phyloP scores from a whole-genome alignment of 208 protist genomes.

The Trichomonas vaginalis region DNA sequence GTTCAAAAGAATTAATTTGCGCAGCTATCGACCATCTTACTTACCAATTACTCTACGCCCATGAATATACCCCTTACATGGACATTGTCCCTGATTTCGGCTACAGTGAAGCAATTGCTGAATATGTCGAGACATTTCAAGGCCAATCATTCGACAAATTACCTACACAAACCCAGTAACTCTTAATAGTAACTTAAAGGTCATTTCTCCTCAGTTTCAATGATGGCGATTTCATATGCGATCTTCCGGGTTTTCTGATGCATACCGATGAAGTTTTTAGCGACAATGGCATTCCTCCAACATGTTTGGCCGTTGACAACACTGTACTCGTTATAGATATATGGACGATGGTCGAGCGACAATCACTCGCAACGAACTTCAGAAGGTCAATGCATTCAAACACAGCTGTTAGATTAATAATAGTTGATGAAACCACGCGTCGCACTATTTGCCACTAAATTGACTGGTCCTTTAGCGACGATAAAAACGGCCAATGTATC shows the following conservation, averaged over 20 bases:
- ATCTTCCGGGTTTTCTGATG: not conserved
- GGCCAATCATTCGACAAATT: not conserved
- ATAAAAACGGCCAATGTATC: not conserved
- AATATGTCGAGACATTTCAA: not conserved
- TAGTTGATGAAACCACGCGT: not conserved
- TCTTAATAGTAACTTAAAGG: not conserved
- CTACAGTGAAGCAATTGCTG: not conserved
- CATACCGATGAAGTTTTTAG: not conserved
- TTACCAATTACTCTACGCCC: not conserved
- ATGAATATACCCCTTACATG: not conserved
- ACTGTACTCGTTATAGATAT: not conserved
- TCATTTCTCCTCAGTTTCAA: not conserved
- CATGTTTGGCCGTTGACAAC: not conserved
- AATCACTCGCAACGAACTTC: not conserved
- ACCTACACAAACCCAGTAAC: not conserved
- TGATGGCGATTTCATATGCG: not conserved
- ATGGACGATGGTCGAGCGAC: not conserved
- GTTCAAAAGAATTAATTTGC: not conserved
- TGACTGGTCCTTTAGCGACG: not conserved
- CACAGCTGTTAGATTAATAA: not conserved
- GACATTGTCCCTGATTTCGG: not conserved
- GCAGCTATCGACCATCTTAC: not conserved
- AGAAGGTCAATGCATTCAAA: not conserved
- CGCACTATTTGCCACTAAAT: not conserved
- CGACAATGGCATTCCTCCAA: not conserved